Percentiles rank a stretch among this genome's conserved stretches.
Conservation (phyloP, 768 basidiomycete genomes). For the Pleurotus tuber-regium region DNA sequence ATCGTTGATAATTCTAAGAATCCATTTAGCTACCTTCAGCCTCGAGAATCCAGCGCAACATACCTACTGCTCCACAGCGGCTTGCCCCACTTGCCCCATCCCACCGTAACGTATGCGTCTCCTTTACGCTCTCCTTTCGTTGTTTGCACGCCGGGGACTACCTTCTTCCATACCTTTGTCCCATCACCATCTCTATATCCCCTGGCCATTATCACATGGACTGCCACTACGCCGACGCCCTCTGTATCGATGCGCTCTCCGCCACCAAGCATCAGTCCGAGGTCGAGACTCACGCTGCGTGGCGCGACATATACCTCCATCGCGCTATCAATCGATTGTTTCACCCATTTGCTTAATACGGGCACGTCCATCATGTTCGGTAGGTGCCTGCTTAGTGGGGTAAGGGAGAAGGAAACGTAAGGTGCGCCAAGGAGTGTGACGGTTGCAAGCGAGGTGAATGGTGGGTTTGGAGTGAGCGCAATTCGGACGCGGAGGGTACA, state of each 20-base stretch:
- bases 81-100: constrained; percentile 61
- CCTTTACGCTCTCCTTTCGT: constrained; percentile 25
- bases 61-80: constrained; percentile 67
- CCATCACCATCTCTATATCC: constrained; percentile 43
- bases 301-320: constrained; percentile 66
- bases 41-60: neutral
- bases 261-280: constrained; percentile 62
- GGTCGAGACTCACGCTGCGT: constrained; percentile 64
- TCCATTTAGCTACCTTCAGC: neutral
- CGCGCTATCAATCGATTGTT: constrained; percentile 62
- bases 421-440: constrained; percentile 74
- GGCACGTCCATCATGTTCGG: constrained; percentile 81
- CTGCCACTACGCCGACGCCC: constrained; percentile 61
- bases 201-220: constrained; percentile 62
- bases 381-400: constrained; percentile 59
- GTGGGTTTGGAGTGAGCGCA: constrained; percentile 73
- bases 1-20: constrained; percentile 53
- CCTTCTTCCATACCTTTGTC: constrained; percentile 29
- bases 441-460: constrained; percentile 48
- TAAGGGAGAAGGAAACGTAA: constrained; percentile 58
- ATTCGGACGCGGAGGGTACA: constrained; percentile 62
- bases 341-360: constrained; percentile 64
- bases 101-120: constrained; percentile 62
- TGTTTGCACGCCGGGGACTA: neutral
- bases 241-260: constrained; percentile 63